A percentile compares a stretch with the other conserved stretches of the same genome.
Evolutionary conservation across 805 yeast genomes (phyloP).

Genomic region (Cyberlindnera misumaiensis): DNA sequence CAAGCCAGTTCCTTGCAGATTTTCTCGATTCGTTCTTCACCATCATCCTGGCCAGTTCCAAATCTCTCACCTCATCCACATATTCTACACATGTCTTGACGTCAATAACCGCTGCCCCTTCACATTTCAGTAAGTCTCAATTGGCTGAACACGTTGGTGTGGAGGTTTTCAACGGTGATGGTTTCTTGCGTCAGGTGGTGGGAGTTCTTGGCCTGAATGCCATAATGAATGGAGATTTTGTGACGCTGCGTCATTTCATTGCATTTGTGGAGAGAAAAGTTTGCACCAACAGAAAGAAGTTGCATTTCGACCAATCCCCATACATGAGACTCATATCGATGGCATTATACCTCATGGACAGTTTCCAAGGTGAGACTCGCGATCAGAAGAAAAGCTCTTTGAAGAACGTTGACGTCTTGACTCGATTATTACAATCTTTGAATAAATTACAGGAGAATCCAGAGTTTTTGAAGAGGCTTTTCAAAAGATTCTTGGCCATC

Average conservation of each 20-base stretch:
- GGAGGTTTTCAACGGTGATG: conserved; percentile 22
- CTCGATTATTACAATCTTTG: background rate
- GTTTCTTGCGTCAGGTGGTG: conserved; percentile 14
- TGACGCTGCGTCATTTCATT: conserved; percentile 12
- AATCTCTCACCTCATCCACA: conserved; percentile 17
- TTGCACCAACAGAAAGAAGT: conserved; percentile 21
- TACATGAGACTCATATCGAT: conserved; percentile 14
- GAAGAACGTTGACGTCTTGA: background rate
- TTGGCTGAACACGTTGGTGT: conserved; percentile 14
- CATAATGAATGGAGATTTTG: conserved; percentile 12
- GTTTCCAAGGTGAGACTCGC: background rate
- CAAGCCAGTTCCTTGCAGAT: conserved; percentile 11
- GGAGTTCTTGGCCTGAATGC: conserved; percentile 18
- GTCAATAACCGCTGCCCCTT: conserved; percentile 7
- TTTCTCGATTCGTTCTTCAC: conserved; percentile 21
- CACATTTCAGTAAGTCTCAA: conserved; percentile 18
- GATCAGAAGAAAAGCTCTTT: background rate
- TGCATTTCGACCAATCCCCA: conserved; percentile 18
- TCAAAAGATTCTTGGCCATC: conserved; percentile 6
- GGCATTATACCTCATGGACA: background rate
- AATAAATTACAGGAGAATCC: background rate
- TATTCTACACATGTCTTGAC: conserved; percentile 14
- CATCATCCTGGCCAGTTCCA: conserved; percentile 17
- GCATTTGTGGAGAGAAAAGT: conserved; percentile 16
- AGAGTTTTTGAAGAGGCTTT: conserved; percentile 4